These are phyloP conservation scores for Rhodotorula sp. DNA, from an alignment of 1,284 basidiomycete genomes.

Conservation along the genomic window DNA sequence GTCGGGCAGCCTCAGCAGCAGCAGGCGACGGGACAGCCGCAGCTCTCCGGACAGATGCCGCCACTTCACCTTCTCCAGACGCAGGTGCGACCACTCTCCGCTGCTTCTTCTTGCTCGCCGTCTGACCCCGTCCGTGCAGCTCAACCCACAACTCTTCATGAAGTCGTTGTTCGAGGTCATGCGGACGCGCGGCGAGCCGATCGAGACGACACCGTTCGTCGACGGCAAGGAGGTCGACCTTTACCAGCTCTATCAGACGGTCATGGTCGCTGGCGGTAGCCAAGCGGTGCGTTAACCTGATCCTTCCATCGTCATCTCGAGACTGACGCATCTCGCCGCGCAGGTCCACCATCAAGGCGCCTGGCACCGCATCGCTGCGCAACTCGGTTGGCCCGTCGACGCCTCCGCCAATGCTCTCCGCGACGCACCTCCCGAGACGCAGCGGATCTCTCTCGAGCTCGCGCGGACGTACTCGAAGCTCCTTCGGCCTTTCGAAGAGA, in stretches of 20 bases:
- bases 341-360: constrained; percentile 36
- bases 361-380: constrained; percentile 40
- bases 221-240: constrained; percentile 43
- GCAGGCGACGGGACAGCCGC: constrained; percentile 17
- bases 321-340: background rate
- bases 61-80: constrained; percentile 32
- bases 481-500: constrained; percentile 43
- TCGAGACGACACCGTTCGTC: constrained; percentile 37
- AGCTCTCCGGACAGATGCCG: constrained; percentile 15
- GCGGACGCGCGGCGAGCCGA: constrained; percentile 42
- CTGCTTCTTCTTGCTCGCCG: background rate
- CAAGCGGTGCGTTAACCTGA: constrained; percentile 19
- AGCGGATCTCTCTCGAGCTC: constrained; percentile 39
- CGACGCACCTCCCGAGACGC: constrained; percentile 25
- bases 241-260: constrained; percentile 41
- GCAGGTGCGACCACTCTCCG: constrained; percentile 1
- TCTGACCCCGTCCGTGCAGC: constrained; percentile 13
- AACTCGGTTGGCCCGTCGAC: constrained; percentile 38
- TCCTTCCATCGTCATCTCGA: background rate
- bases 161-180: constrained; percentile 42
- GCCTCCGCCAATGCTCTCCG: constrained; percentile 6
- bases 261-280: constrained; percentile 37
- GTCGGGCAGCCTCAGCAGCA: constrained; percentile 15
- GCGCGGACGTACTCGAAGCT: constrained; percentile 37
- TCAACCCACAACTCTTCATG: constrained; percentile 42